A percentile compares a stretch with the other conserved stretches of the same genome.
Conservation (phyloP, 441 rosid genomes). For the Corymbia calophylla region DNA sequence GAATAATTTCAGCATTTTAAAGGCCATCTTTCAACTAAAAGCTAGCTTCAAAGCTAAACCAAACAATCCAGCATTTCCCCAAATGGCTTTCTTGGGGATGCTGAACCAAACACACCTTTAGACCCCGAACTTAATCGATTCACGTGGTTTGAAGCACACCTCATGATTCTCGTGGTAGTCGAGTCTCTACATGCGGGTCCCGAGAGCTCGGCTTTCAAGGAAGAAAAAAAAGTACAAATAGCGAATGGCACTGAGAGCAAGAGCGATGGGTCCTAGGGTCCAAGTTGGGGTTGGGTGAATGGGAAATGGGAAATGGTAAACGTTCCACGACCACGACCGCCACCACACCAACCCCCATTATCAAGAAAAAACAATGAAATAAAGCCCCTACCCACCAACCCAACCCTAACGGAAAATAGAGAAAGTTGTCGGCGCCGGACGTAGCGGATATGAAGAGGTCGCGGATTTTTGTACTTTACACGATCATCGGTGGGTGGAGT, state of each 20-base stretch:
- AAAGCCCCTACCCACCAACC: not conserved
- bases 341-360: not conserved
- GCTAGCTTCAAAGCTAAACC: no score
- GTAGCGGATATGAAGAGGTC: not conserved
- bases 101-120: no score
- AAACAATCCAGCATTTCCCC: no score
- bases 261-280: not conserved
- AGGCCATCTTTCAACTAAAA: no score
- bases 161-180: not conserved
- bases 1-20: no score
- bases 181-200: not conserved
- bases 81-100: no score
- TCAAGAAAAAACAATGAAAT: not conserved
- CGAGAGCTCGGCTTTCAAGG: not conserved
- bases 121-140: not conserved
- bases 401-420: not conserved
- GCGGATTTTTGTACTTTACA: not conserved
- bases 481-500: not conserved
- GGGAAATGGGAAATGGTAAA: not conserved
- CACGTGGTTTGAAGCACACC: no score
- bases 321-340: not conserved
- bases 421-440: not conserved
- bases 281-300: not conserved
- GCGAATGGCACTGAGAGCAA: not conserved
- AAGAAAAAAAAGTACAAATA: rapidly evolving